phyloP scores from a whole-genome alignment of 1,139 yeast species.

The Candida anutae region DNA sequence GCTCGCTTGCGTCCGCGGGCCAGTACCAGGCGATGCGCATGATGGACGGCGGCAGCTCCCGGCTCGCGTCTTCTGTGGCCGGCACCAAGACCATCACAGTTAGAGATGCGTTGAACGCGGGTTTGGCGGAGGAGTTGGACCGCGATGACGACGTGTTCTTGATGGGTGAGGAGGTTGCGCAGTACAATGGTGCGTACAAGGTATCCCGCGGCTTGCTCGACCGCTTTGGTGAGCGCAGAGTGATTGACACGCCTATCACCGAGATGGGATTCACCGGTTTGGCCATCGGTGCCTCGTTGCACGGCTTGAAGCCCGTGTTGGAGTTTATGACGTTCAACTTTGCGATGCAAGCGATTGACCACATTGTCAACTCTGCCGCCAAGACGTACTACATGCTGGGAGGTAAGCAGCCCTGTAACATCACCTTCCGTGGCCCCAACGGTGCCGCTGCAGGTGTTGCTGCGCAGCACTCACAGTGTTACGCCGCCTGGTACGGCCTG shows the following conservation, averaged over 20 bases:
- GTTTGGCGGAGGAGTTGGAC: conserved; percentile 96
- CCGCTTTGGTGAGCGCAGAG: conserved; percentile 94
- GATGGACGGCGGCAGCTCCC: conserved; percentile 19
- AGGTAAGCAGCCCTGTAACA: conserved; percentile 95
- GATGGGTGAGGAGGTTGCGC: conserved; percentile 99
- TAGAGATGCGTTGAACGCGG: conserved; percentile 93
- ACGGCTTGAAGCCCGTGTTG: conserved; percentile 93
- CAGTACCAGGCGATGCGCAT: conserved; percentile 32
- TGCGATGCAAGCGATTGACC: conserved; percentile 99
- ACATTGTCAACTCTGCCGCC: conserved; percentile 96
- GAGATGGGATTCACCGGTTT: conserved; percentile 99
- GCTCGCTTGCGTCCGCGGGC: conserved; percentile 21
- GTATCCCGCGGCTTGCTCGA: conserved; percentile 92
- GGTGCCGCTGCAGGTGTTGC: conserved; percentile 99
- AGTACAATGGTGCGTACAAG: conserved; percentile 98
- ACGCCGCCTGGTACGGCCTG: conserved; percentile 95
- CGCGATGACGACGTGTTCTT: conserved; percentile 89
- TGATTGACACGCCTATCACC: conserved; percentile 96
- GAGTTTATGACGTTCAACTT: conserved; percentile 99
- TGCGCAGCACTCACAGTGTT: conserved; percentile 98
- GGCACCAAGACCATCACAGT: conserved; percentile 74
- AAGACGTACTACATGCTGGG: conserved; percentile 99
- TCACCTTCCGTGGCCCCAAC: conserved; percentile 97
- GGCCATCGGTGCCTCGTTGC: conserved; percentile 95
- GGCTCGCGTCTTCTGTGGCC: conserved; percentile 42